Evolutionary conservation across 495 filamentous ascomycete species (phyloP).

Genomic region (Podospora sp.): DNA sequence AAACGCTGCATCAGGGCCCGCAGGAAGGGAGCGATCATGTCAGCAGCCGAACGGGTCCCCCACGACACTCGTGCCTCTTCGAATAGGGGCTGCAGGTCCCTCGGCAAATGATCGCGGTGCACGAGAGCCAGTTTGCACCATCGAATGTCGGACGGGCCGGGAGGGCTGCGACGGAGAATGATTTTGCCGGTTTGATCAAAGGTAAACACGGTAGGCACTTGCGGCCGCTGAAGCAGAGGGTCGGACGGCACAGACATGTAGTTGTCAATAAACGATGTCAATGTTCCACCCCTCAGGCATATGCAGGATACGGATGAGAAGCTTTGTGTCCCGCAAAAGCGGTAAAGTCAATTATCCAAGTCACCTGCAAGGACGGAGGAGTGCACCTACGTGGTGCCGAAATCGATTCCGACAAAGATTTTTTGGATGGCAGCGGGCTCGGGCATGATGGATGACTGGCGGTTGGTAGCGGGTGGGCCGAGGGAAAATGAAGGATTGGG

Average conservation of each 20-base stretch:
- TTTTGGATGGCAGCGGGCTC: constrained; percentile 2
- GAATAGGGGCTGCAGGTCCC: not conserved
- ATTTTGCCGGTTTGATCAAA: not conserved
- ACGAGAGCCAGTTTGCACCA: constrained; percentile 3
- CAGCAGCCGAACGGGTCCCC: not conserved
- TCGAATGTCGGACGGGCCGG: not conserved
- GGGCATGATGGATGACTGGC: constrained; percentile 1
- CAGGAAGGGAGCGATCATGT: constrained; percentile 11
- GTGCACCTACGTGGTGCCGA: constrained; percentile 5
- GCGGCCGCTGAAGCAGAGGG: not conserved
- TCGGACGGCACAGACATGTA: not conserved
- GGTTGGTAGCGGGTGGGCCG: constrained; percentile 4
- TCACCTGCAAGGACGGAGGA: constrained; percentile 3
- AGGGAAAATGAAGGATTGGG: constrained; percentile 1
- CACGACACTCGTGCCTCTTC: not conserved
- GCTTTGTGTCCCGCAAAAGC: not conserved
- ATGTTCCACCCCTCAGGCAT: too few species aligned
- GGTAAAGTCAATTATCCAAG: too few species aligned
- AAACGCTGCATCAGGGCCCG: not conserved
- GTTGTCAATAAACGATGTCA: too few species aligned
- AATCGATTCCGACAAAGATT: constrained; percentile 10
- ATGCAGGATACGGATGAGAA: constrained; percentile 5
- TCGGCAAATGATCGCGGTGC: not conserved
- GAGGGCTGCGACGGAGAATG: not conserved
- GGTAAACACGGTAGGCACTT: not conserved